Base-by-base conservation (phyloP, 179 eudicot species). In the Beta lomatogona region DNA sequence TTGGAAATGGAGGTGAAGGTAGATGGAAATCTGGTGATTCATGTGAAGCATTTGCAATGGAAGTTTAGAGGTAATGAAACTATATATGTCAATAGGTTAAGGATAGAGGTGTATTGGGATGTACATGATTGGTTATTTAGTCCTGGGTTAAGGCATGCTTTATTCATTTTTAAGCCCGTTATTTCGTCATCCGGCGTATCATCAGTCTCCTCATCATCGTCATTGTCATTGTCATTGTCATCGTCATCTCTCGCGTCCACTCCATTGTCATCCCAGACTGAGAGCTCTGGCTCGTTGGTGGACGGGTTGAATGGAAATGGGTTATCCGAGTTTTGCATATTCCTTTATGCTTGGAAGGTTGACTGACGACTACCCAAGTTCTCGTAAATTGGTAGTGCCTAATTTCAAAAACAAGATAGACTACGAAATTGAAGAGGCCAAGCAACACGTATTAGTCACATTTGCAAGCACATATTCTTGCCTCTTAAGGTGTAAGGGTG, bases 101-200 rank as follows among this genome's bases (percentile, higher is more conserved):
- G 86, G 25, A 79, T 94, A 1, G 98, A 94, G 74, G 93, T 93
- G 31, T 94, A 86, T 81, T 94, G 95, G 95, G 98, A 94, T 87
- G 95, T 93, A 48, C 98, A 94, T 85, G 95, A 94, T 77, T 94
- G 98, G 98, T 84, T 94, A 0, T 94, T 94, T 81, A 88, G 90
- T 79, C 92, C 92, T 75, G 98, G 98, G 2, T 85, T 93, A 68
- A 84, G 95, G 80, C 91, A 92, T 79, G 98, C 90, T 1, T 80
- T 92, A 87, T 94, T 94, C 68, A 88, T 93, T 45, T 90, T 94
- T 81, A 91, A 90, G 83, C 94, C 95, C 5, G 65, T 79, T 21
- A 28, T 71, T 6, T 81, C 87, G 31, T 76, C 86, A 1, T 78
- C 86, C 11, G 54, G 79, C 1, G 64, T 84, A 3, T 60, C 84